Percentiles rank a stretch among this genome's conserved stretches.
Evolutionary conservation across 2,329 filamentous ascomycete species (phyloP).

Genomic region (Endocalyx cinctus): DNA sequence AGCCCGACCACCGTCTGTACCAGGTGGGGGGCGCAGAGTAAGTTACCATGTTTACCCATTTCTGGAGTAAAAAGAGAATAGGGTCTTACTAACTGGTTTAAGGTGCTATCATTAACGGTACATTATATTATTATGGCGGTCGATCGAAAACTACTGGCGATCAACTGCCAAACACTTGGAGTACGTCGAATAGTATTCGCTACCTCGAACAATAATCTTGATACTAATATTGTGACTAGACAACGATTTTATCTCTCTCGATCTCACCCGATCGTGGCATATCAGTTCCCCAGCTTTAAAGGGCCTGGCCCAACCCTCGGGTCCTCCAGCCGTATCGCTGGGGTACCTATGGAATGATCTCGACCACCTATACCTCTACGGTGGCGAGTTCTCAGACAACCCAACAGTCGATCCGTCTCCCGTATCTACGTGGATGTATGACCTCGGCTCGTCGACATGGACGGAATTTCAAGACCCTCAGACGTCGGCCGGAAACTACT

Average conservation of each 20-base stretch:
- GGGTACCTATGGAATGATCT: constrained; percentile 75
- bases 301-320: constrained; percentile 59
- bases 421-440: constrained; percentile 67
- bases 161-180: constrained; percentile 65
- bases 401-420: constrained; percentile 52
- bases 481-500: constrained; percentile 60
- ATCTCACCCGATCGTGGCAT: constrained; percentile 69
- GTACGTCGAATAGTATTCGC: constrained; percentile 41
- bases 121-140: constrained; percentile 72
- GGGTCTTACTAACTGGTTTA: too few relatives aligned
- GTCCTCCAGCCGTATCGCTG: constrained; percentile 65
- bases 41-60: constrained; percentile 13
- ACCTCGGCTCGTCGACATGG: constrained; percentile 57
- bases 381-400: constrained; percentile 66
- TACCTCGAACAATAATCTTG: neutral
- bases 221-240: constrained; percentile 35
- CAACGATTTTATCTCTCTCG: constrained; percentile 68
- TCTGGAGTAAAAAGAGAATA: too few relatives aligned
- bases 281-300: constrained; percentile 57
- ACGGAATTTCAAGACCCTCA: constrained; percentile 55
- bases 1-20: constrained; percentile 56
- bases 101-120: constrained; percentile 66
- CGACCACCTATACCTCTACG: constrained; percentile 66
- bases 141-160: constrained; percentile 52
- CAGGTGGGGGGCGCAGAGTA: constrained; percentile 62